Base-by-base conservation (phyloP, 108 stramenopile genomes). In the Bacterosira constricta region DNA sequence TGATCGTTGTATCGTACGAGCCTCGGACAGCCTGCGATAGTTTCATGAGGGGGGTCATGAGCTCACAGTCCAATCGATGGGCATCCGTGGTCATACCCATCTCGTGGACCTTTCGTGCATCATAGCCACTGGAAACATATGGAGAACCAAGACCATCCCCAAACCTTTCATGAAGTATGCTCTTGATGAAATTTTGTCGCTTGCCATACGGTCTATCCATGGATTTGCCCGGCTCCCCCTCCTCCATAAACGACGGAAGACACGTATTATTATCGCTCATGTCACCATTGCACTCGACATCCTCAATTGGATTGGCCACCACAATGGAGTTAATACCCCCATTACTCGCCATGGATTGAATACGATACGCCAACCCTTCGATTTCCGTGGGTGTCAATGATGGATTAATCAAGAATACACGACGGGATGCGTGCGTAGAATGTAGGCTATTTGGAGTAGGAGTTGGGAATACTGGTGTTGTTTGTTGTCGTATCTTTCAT, bases 311-410 rank as follows among this genome's bases (percentile, higher is more conserved):
- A 65, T 91, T 90, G 7, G 85, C 89, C 53, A 94, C 78, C 17
- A 94, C 63, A 12, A 94, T 57, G 46, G 79, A 80, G 45, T 83
- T 90, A 46, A 94, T 75, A 21, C 46, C 71, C 18, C 77, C 75
- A 59, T 88, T 92, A 26, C 78, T 86, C 30, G 86, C 69, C 53
- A 94, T 47, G 23, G 75, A 66, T 0, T 68, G 72, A 23, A 94
- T 84, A 10, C 90, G 86, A 68, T 88, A 83, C 10, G 90, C 84
- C 64, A 94, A 62, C 10, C 90, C 93, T 36, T 94, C 85, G 59
- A 91, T 73, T 71, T 91, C 89, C 13, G 49, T 54, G 3, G 85
- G 71, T 0, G 78, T 78, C 56, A 91, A 62, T 7, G 85, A 55
- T 0, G 93, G 77, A 34, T 90, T 55, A 9, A 89, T 65, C n/a